Conservation (phyloP, 331 rosid species). For the Rhamnella rubrinervis region DNA sequence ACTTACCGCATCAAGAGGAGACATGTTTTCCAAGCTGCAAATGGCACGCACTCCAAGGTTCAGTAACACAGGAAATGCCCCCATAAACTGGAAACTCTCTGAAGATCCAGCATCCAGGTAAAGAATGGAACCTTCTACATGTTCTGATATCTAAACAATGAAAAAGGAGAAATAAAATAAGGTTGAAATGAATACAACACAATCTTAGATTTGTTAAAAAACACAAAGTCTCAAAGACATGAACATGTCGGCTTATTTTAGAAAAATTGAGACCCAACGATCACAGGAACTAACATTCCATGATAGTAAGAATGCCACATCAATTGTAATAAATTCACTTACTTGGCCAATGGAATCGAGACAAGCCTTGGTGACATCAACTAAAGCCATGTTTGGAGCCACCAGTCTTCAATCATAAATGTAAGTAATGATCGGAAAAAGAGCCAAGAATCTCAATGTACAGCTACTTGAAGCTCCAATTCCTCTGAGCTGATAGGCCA, state of each 20-base stretch:
- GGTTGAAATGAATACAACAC: background rate
- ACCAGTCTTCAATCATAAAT: background rate
- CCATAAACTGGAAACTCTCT: slow-evolving; percentile 78
- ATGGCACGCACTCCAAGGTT: slow-evolving; percentile 69
- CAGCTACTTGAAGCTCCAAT: background rate
- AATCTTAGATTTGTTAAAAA: background rate
- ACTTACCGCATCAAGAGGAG: slow-evolving; percentile 60
- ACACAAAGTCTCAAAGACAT: background rate
- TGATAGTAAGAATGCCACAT: background rate
- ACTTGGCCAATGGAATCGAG: slow-evolving; percentile 80
- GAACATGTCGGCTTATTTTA: background rate
- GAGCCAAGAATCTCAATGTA: background rate
- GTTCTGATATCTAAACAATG: slow-evolving; percentile 68
- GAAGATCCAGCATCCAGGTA: slow-evolving; percentile 83
- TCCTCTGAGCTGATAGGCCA: background rate
- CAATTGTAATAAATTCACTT: background rate
- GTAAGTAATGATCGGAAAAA: background rate
- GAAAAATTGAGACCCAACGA: background rate
- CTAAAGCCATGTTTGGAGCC: slow-evolving; percentile 55
- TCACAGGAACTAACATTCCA: background rate
- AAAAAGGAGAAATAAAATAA: background rate
- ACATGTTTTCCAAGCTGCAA: slow-evolving; percentile 74
- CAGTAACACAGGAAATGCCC: slow-evolving; percentile 68
- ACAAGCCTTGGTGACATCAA: slow-evolving; percentile 69
- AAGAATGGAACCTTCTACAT: slow-evolving; percentile 66